A percentile compares a stretch with the other conserved stretches of the same genome.
Evolutionary conservation across 129 eudicot species (phyloP).

Genomic region (Chrysanthemum seticuspe): DNA sequence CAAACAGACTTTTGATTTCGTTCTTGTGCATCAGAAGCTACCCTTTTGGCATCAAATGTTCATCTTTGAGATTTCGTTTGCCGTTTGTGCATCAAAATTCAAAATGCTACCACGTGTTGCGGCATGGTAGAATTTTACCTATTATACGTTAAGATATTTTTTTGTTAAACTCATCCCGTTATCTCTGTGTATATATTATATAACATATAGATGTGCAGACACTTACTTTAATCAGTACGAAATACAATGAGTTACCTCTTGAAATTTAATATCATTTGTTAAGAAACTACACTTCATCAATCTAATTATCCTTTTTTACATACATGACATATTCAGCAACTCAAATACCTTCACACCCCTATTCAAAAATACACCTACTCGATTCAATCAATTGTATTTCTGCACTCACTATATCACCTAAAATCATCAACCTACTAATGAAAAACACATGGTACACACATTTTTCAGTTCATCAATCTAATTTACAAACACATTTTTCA

Average conservation of each 20-base stretch:
- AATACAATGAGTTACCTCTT: neutral
- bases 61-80: no score
- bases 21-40: no score
- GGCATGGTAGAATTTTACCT: no score
- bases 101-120: no score
- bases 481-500: neutral
- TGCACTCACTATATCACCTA: neutral
- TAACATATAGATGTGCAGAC: neutral
- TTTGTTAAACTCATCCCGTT: neutral
- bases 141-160: no score
- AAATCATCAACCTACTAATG: neutral
- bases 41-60: no score
- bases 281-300: conserved; percentile 1
- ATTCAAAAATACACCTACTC: neutral
- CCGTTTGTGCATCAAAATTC: no score
- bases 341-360: neutral
- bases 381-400: neutral
- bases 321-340: neutral
- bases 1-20: no score
- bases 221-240: neutral
- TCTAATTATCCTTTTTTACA: neutral
- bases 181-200: neutral
- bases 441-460: neutral
- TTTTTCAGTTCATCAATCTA: neutral
- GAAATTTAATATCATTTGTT: neutral